Conservation (phyloP, 257 asterid genomes). For the Nicotiana tabacum region DNA sequence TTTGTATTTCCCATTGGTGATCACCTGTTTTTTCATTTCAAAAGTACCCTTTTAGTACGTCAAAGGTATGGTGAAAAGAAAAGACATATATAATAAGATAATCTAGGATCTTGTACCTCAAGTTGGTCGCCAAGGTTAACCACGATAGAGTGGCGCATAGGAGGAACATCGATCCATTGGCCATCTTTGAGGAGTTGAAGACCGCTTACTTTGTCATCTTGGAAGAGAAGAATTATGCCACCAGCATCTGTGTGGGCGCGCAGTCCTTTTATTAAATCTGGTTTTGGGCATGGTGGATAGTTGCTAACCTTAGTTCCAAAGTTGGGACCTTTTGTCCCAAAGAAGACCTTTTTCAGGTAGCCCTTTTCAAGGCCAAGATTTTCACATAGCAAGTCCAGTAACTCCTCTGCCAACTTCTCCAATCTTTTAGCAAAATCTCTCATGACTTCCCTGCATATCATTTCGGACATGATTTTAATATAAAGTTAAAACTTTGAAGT, state of each 20-base stretch:
- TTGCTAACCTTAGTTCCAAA: conserved; percentile 75
- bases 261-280: conserved; percentile 50
- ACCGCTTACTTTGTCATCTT: conserved; percentile 56
- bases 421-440: conserved; percentile 44
- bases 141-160: conserved; percentile 48
- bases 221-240: conserved; percentile 59
- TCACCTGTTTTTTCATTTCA: conserved; percentile 16
- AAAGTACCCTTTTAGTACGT: background rate
- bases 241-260: conserved; percentile 80
- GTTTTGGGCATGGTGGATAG: conserved; percentile 59
- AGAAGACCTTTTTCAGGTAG: conserved; percentile 43
- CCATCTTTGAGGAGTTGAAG: conserved; percentile 62
- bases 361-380: conserved; percentile 55
- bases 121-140: conserved; percentile 70
- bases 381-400: conserved; percentile 50
- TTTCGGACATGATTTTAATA: background rate
- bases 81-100: background rate
- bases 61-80: background rate
- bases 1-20: conserved; percentile 25
- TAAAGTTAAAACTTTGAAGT: background rate
- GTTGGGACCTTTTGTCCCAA: conserved; percentile 37
- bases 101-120: conserved; percentile 25
- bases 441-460: conserved; percentile 50
- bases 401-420: conserved; percentile 43
- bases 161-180: conserved; percentile 59